Percentiles rank a stretch among this genome's conserved stretches.
phyloP scores from a whole-genome alignment of 306 rosid genomes.

The Urtica urens region DNA sequence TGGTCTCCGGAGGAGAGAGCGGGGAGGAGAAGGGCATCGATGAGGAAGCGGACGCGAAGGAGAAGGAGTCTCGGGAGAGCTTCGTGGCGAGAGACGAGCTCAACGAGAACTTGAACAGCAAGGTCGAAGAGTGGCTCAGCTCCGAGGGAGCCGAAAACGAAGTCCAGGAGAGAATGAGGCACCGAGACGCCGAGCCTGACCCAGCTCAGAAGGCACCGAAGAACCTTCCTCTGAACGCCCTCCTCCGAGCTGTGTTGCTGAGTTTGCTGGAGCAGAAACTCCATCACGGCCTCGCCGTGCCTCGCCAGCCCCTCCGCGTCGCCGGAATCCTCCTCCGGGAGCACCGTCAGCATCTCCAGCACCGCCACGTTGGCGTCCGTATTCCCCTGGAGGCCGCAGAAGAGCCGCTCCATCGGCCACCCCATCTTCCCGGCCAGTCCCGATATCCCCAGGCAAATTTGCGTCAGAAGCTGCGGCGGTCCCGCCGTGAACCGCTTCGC shows the following conservation, averaged over 20 bases:
- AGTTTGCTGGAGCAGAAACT: constrained; percentile 75
- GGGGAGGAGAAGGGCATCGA: constrained; percentile 75
- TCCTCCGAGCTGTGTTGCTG: constrained; percentile 42
- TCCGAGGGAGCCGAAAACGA: constrained; percentile 78
- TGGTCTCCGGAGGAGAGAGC: constrained; percentile 69
- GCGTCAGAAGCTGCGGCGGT: constrained; percentile 95
- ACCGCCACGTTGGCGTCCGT: constrained; percentile 67
- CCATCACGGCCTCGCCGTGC: constrained; percentile 74
- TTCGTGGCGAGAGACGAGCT: constrained; percentile 85
- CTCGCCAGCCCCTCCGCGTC: constrained; percentile 42
- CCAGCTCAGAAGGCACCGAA: constrained; percentile 98
- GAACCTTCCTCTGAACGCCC: constrained; percentile 47
- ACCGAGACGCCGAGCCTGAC: constrained; percentile 55
- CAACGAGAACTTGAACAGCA: constrained; percentile 91
- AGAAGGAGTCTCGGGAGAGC: constrained; percentile 2
- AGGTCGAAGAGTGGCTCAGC: constrained; percentile 33
- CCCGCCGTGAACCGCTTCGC: constrained; percentile 74
- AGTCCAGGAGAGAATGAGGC: constrained; percentile 79
- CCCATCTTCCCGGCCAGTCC: constrained; percentile 72
- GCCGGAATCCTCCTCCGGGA: constrained; percentile 76
- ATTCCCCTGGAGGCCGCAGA: constrained; percentile 83
- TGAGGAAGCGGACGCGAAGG: constrained; percentile 35
- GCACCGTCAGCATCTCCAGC: constrained; percentile 89
- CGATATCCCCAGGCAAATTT: constrained; percentile 91
- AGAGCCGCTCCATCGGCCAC: constrained; percentile 66